These are phyloP conservation scores for Trichoderma asperellum DNA, from an alignment of 2,329 filamentous ascomycete genomes.

Conservation along the genomic window DNA sequence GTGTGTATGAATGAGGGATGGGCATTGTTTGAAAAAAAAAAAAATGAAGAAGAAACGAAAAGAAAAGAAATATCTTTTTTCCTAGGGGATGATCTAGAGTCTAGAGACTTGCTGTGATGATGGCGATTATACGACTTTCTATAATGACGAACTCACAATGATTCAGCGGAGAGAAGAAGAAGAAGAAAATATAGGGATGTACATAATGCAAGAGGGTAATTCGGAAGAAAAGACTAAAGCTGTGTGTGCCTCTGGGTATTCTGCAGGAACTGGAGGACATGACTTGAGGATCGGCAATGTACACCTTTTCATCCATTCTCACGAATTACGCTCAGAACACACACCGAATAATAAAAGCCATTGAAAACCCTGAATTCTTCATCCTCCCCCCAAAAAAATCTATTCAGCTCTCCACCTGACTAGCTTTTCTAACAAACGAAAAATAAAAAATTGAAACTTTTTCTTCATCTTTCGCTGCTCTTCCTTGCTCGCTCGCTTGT, in stretches of 20 bases:
- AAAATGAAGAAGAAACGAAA: background rate
- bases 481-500: background rate
- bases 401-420: background rate
- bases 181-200: background rate
- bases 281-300: background rate
- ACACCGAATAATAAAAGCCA: background rate
- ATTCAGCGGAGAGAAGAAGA: background rate
- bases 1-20: background rate
- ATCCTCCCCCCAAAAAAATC: background rate
- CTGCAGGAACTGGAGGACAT: background rate
- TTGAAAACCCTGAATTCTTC: background rate
- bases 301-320: background rate
- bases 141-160: constrained; percentile 14
- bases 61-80: background rate
- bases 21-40: background rate
- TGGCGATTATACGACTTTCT: constrained; percentile 11
- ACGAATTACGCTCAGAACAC: background rate
- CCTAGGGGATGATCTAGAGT: background rate
- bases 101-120: background rate
- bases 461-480: background rate
- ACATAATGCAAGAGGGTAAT: background rate
- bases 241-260: background rate
- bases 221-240: background rate
- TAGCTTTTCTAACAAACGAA: background rate
- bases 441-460: background rate